These are phyloP conservation scores for Bruguiera gymnorhiza DNA, from an alignment of 345 rosid species.

Conservation along the genomic window DNA sequence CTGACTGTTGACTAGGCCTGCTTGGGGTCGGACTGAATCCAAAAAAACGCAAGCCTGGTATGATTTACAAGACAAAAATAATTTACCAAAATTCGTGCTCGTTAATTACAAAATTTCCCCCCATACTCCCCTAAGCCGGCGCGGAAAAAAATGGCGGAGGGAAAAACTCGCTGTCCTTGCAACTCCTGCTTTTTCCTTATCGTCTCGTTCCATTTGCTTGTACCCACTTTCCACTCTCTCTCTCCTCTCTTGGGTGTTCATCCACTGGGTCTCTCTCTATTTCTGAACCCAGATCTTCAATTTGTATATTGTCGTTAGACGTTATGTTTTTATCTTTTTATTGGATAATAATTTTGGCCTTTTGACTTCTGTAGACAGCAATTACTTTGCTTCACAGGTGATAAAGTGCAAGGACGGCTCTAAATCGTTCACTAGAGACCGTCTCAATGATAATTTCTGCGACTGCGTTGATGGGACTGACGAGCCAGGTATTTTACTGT, in stretches of 20 bases:
- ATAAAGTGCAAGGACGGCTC: constrained; percentile 90
- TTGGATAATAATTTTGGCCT: background rate
- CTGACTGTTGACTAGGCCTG: too few species aligned
- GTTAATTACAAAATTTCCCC: too few species aligned
- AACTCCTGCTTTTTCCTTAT: background rate
- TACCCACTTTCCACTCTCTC: constrained; percentile 27
- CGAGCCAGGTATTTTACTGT: constrained; percentile 62
- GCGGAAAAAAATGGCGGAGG: constrained; percentile 1
- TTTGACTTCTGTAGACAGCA: constrained; percentile 47
- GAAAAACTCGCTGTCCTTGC: background rate
- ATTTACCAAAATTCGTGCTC: too few species aligned
- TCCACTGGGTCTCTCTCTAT: constrained; percentile 51
- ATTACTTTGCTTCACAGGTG: constrained; percentile 53
- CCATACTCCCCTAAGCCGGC: background rate
- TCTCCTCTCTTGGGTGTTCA: constrained; percentile 55
- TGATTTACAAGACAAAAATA: too few species aligned
- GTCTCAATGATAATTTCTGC: constrained; percentile 86
- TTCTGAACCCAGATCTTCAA: constrained; percentile 12
- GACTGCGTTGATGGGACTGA: constrained; percentile 95
- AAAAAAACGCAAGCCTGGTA: too few species aligned
- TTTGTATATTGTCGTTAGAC: background rate
- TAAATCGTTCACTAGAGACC: constrained; percentile 65
- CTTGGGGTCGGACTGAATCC: too few species aligned
- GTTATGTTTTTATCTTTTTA: background rate
- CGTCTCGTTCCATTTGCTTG: constrained; percentile 8